Percentiles rank a stretch among this genome's conserved stretches.
Conservation (phyloP, 192 early-diverging fungal species). For the Umbelopsis sp. region DNA sequence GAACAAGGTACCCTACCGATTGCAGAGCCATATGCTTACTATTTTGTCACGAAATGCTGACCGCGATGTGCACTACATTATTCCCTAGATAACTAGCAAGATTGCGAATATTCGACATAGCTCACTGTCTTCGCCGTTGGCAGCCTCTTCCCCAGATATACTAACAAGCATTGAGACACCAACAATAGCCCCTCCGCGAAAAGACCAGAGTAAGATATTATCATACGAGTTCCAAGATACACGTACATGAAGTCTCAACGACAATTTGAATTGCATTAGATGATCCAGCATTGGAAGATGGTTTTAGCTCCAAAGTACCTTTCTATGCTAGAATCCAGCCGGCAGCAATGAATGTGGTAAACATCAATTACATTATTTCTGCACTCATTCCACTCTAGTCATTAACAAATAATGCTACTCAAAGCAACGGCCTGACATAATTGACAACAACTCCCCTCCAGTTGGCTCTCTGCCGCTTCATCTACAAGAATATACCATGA, state of each 20-base stretch:
- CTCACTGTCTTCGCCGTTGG: slow-evolving; percentile 13
- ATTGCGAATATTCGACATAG: slow-evolving; percentile 17
- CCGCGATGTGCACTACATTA: background rate
- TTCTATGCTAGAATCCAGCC: background rate
- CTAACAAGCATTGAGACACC: background rate
- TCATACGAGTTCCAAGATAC: too few species aligned
- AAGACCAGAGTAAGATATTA: background rate
- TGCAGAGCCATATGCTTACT: background rate
- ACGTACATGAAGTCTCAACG: background rate
- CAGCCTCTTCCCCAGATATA: slow-evolving; percentile 14
- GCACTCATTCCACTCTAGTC: background rate
- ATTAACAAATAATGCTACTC: background rate
- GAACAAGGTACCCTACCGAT: background rate
- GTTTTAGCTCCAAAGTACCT: background rate
- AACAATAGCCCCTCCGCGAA: background rate
- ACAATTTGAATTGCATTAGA: background rate
- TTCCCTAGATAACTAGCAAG: slow-evolving; percentile 2
- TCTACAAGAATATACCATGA: slow-evolving; percentile 79
- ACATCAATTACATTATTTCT: background rate
- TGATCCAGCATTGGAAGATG: background rate
- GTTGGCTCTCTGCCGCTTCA: slow-evolving; percentile 48
- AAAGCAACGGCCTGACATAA: background rate
- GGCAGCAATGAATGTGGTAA: background rate
- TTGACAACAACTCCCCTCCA: background rate
- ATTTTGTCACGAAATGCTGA: slow-evolving; percentile 4